Conservation (phyloP, 257 asterid genomes). For the Ajuga chamaepitys region DNA sequence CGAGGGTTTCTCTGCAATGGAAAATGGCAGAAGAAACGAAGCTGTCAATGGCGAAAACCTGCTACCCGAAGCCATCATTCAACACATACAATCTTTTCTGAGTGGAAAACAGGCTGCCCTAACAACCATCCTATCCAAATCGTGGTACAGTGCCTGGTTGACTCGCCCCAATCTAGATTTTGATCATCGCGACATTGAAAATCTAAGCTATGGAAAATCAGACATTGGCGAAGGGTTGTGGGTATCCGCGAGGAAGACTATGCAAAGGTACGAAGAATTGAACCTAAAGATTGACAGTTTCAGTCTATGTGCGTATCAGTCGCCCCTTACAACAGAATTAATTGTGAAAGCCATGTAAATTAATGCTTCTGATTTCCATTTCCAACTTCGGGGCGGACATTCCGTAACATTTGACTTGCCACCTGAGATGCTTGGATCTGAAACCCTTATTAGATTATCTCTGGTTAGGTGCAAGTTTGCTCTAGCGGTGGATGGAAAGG, state of each 20-base stretch:
- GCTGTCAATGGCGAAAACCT: neutral
- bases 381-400: neutral
- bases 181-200: neutral
- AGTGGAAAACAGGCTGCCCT: slow-evolving; percentile 14
- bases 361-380: neutral
- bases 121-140: slow-evolving; percentile 17
- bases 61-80: slow-evolving; percentile 16
- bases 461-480: neutral
- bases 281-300: slow-evolving; percentile 12
- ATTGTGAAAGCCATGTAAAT: neutral
- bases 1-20: neutral
- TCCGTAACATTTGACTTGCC: neutral
- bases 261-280: slow-evolving; percentile 4
- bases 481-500: too few relatives aligned
- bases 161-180: neutral
- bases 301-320: neutral
- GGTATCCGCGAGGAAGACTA: neutral
- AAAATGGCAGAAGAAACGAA: neutral
- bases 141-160: slow-evolving; percentile 23
- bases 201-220: too few relatives aligned
- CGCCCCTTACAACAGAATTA: too few relatives aligned
- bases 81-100: slow-evolving; percentile 15
- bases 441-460: neutral
- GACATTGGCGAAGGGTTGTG: neutral
- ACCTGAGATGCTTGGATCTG: neutral